Conservation (phyloP, 768 basidiomycete species). For the Dioszegia crocea region DNA sequence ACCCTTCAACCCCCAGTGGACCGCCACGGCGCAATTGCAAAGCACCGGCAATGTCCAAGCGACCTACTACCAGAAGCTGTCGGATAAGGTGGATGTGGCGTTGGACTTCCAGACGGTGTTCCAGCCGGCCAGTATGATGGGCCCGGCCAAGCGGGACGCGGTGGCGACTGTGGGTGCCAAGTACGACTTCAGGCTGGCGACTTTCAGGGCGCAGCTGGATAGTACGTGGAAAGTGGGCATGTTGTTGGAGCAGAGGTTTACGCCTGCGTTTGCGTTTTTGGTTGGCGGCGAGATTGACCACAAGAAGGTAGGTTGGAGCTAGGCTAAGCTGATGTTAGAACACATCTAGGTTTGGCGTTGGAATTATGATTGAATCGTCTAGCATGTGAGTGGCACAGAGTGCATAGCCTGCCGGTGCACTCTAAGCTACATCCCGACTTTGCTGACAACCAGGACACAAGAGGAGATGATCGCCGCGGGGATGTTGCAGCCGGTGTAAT, state of each 20-base stretch:
- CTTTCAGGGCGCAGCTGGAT: conserved; percentile 91
- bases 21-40: conserved; percentile 86
- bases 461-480: conserved; percentile 47
- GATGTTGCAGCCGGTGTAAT: conserved; percentile 40
- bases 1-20: conserved; percentile 59
- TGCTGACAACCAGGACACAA: conserved; percentile 23
- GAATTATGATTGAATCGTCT: conserved; percentile 85
- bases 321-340: conserved; percentile 56
- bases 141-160: conserved; percentile 76
- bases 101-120: conserved; percentile 77
- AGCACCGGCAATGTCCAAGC: conserved; percentile 76
- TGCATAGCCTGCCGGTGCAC: too few species aligned
- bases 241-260: conserved; percentile 89
- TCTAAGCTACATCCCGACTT: too few species aligned
- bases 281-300: conserved; percentile 97
- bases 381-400: conserved; percentile 45
- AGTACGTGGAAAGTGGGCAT: conserved; percentile 93
- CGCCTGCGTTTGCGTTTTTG: conserved; percentile 89
- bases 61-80: conserved; percentile 94
- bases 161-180: conserved; percentile 91
- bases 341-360: conserved; percentile 87
- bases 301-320: conserved; percentile 67
- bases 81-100: conserved; percentile 94
- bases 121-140: conserved; percentile 54
- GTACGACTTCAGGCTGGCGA: conserved; percentile 89